Percentiles rank a stretch among this genome's conserved stretches.
Conservation (phyloP, 1,284 basidiomycete genomes). For the Cryptococcus amylolentus region DNA sequence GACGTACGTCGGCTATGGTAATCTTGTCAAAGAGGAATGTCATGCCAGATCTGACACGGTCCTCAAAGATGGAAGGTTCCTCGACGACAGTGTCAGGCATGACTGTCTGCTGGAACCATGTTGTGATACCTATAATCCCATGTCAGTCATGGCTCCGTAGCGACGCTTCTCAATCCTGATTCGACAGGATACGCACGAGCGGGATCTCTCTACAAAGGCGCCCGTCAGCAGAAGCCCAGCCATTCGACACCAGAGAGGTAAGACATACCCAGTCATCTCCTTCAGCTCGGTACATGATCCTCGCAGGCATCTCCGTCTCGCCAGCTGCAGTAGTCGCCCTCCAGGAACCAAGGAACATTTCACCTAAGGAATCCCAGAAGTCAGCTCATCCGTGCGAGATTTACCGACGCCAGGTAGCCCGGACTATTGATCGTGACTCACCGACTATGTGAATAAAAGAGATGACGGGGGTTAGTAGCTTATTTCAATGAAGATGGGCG, state of each 20-base stretch:
- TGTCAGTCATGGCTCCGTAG: neutral
- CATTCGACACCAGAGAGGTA: neutral
- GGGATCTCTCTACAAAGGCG: constrained; percentile 14
- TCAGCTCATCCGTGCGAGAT: neutral
- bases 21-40: constrained; percentile 32
- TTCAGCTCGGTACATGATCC: constrained; percentile 26
- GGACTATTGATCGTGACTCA: neutral
- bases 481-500: neutral
- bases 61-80: constrained; percentile 22
- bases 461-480: neutral
- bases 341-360: constrained; percentile 37
- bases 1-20: constrained; percentile 27
- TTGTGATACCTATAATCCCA: constrained; percentile 16
- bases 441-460: neutral
- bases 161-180: neutral
- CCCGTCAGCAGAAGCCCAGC: neutral
- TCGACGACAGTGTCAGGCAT: constrained; percentile 28
- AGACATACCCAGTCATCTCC: constrained; percentile 30
- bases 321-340: constrained; percentile 24
- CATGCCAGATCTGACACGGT: constrained; percentile 17
- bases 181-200: constrained; percentile 10
- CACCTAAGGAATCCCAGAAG: constrained; percentile 12
- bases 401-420: neutral
- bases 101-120: constrained; percentile 34
- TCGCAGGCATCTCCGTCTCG: constrained; percentile 20